Evolutionary conservation across 345 rosid species (phyloP).

Genomic region (Punica granatum): DNA sequence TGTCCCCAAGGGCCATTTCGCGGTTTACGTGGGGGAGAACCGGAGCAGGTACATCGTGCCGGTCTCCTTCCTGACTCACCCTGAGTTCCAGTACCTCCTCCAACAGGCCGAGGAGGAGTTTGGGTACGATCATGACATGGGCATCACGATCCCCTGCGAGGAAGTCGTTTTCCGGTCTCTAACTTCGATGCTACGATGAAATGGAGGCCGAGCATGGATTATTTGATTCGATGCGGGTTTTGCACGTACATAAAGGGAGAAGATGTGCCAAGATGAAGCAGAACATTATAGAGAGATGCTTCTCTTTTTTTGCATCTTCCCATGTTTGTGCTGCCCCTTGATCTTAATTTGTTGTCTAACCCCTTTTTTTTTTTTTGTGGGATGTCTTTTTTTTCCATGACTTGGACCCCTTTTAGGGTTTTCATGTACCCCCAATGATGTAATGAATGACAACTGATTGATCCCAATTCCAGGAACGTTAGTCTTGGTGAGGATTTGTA

Average conservation of each 20-base stretch:
- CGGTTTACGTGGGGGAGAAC: slow-evolving; percentile 32
- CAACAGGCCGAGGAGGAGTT: slow-evolving; percentile 31
- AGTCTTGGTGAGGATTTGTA: too few relatives aligned
- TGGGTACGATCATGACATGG: slow-evolving; percentile 33
- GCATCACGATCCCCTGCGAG: slow-evolving; percentile 37
- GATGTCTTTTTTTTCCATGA: background rate
- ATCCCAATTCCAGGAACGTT: too few relatives aligned
- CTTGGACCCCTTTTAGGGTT: background rate
- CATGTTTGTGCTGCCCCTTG: background rate
- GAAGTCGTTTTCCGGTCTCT: slow-evolving; percentile 24
- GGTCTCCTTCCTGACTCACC: slow-evolving; percentile 25
- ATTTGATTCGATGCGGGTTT: background rate
- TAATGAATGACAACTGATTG: background rate
- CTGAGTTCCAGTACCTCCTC: slow-evolving; percentile 27
- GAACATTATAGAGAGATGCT: background rate
- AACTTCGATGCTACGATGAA: slow-evolving; percentile 12
- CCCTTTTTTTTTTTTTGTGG: background rate
- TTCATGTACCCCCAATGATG: background rate
- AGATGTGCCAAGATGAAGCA: slow-evolving; percentile 1
- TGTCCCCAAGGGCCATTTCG: slow-evolving; percentile 37
- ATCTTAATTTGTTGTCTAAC: background rate
- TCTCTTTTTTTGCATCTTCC: background rate
- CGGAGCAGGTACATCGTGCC: slow-evolving; percentile 31
- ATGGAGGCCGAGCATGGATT: background rate
- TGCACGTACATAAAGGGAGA: background rate